Evolutionary conservation across 106 monocot species (phyloP).

Genomic region (Triglochin maritima): DNA sequence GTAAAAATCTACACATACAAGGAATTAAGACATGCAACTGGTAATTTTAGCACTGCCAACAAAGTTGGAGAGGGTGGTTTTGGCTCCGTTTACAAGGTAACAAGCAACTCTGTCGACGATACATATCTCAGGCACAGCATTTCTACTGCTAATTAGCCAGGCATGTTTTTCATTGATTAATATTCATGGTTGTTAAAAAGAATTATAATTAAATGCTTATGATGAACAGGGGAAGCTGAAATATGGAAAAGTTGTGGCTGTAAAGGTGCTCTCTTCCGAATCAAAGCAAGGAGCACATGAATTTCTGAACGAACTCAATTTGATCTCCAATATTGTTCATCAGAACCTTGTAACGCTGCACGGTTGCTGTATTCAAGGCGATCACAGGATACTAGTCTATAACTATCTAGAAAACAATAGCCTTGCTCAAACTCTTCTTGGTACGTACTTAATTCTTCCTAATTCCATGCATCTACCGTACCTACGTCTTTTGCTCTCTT

Average conservation of each 20-base stretch:
- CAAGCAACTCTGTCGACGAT: neutral
- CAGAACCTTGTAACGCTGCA: constrained; percentile 56
- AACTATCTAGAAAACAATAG: constrained; percentile 75
- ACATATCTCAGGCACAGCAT: neutral
- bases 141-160: neutral
- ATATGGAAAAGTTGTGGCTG: constrained; percentile 55
- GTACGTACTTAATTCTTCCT: constrained; percentile 14
- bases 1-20: constrained; percentile 29
- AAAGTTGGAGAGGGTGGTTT: constrained; percentile 54
- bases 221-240: constrained; percentile 51
- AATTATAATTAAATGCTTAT: neutral
- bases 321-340: constrained; percentile 50
- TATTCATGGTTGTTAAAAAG: neutral
- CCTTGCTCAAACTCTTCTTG: constrained; percentile 75
- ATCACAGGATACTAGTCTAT: constrained; percentile 63
- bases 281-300: constrained; percentile 59
- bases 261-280: constrained; percentile 62
- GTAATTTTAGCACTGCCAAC: constrained; percentile 28
- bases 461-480: neutral
- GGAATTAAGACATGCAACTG: constrained; percentile 39
- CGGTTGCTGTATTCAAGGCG: constrained; percentile 60
- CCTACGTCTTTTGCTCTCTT: neutral
- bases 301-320: constrained; percentile 49
- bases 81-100: constrained; percentile 58
- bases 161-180: too few species aligned